Evolutionary conservation across 768 basidiomycete species (phyloP).

Genomic region (Cystofilobasidium bisporidii): DNA sequence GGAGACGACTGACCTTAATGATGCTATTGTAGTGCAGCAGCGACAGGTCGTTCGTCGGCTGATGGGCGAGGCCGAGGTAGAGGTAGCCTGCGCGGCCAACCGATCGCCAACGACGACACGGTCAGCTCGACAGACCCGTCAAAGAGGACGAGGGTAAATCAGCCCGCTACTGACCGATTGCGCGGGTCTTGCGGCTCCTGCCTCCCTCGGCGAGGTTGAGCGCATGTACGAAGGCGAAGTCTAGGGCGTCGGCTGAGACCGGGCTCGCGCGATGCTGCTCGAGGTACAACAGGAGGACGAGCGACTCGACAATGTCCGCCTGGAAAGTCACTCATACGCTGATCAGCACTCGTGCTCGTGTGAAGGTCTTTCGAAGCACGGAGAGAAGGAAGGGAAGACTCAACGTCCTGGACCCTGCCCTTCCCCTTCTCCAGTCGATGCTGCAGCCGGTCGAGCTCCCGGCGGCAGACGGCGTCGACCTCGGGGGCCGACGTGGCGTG

Average conservation of each 20-base stretch:
- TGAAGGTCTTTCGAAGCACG: no score
- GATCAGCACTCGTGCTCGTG: no score
- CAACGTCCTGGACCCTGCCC: conserved; percentile 3
- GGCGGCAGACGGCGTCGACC: conserved; percentile 54
- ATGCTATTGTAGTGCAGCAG: conserved; percentile 80
- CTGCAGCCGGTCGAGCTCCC: conserved; percentile 54
- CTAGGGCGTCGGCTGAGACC: conserved; percentile 32
- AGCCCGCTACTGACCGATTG: conserved; percentile 55
- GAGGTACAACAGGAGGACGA: conserved; percentile 65
- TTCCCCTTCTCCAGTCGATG: conserved; percentile 45
- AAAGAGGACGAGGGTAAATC: not conserved
- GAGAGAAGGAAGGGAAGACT: no score
- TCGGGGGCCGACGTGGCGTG: conserved; percentile 49
- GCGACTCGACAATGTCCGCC: conserved; percentile 57
- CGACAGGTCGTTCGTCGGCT: conserved; percentile 56
- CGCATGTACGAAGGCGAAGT: conserved; percentile 67
- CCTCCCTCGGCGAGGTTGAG: conserved; percentile 67
- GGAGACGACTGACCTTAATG: conserved; percentile 52
- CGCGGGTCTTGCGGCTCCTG: conserved; percentile 46
- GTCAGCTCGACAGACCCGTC: not conserved
- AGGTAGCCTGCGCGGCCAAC: conserved; percentile 52
- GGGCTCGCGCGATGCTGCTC: conserved; percentile 38
- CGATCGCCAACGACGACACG: not conserved
- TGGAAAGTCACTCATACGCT: no score
- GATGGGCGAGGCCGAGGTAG: conserved; percentile 67